Percentiles rank a stretch among this genome's conserved stretches.
These are phyloP conservation scores for Pseudonectria foliicola DNA, from an alignment of 2,329 filamentous ascomycete genomes.

Conservation along the genomic window DNA sequence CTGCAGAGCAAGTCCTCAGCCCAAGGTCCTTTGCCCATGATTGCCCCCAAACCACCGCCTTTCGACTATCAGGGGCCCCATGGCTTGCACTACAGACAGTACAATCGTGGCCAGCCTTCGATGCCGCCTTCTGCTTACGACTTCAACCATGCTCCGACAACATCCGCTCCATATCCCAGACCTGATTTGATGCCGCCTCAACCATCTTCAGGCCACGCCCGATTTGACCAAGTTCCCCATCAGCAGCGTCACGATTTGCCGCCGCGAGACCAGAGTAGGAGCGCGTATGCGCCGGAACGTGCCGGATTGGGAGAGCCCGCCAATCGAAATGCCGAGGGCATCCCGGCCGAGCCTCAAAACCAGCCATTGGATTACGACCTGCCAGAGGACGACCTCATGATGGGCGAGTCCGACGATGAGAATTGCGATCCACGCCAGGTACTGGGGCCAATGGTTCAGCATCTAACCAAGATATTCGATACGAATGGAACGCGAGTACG, in stretches of 20 bases:
- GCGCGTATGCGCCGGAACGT: constrained; percentile 6
- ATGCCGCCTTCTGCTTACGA: constrained; percentile 12
- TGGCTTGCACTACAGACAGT: constrained; percentile 10
- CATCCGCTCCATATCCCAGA: constrained; percentile 10
- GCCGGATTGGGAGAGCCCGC: background rate
- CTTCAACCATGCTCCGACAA: constrained; percentile 10
- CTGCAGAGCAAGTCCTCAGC: constrained; percentile 31
- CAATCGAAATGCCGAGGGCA: constrained; percentile 7
- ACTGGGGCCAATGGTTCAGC: constrained; percentile 28
- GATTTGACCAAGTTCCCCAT: constrained; percentile 9
- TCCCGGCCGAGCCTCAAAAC: constrained; percentile 3
- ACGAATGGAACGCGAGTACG: constrained; percentile 36
- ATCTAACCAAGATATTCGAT: constrained; percentile 24
- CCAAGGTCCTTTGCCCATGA: constrained; percentile 32
- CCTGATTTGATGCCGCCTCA: constrained; percentile 8
- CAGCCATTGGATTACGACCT: constrained; percentile 20
- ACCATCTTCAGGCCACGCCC: constrained; percentile 7
- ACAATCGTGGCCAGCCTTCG: constrained; percentile 6
- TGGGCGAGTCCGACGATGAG: constrained; percentile 56
- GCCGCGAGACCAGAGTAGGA: constrained; percentile 5
- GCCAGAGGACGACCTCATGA: constrained; percentile 53
- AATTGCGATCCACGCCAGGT: constrained; percentile 30
- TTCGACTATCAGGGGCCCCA: constrained; percentile 23
- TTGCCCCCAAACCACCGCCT: constrained; percentile 45
- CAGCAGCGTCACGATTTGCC: constrained; percentile 10